Percentiles rank a stretch among this genome's conserved stretches.
Conservation (phyloP, 805 yeast genomes). For the Yamadazyma sp. region DNA sequence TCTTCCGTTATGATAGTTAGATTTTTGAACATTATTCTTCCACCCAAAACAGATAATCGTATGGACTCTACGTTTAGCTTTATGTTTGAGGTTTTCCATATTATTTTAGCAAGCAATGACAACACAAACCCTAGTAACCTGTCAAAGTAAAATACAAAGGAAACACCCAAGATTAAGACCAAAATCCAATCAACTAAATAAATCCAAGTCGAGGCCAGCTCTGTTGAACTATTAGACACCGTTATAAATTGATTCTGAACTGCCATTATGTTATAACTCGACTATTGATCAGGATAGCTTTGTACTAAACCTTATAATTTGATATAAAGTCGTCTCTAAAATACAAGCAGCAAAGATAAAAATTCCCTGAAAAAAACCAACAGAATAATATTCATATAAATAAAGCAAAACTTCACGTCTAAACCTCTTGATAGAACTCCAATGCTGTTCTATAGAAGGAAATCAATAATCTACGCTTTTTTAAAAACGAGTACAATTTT, state of each 20-base stretch:
- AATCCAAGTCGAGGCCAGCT: slow-evolving; percentile 47
- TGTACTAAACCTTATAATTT: too few relatives aligned
- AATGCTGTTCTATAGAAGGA: too few relatives aligned
- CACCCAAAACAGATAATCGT: slow-evolving; percentile 77
- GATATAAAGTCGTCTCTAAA: too few relatives aligned
- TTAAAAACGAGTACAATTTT: too few relatives aligned
- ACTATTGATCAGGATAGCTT: too few relatives aligned
- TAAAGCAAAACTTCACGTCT: too few relatives aligned
- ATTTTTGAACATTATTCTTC: slow-evolving; percentile 76
- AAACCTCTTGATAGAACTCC: too few relatives aligned
- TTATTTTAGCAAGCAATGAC: slow-evolving; percentile 47
- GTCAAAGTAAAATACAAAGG: slow-evolving; percentile 73
- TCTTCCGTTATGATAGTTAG: slow-evolving; percentile 70
- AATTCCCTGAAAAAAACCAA: too few relatives aligned
- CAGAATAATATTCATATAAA: too few relatives aligned
- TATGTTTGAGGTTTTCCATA: slow-evolving; percentile 64
- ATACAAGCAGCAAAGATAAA: too few relatives aligned
- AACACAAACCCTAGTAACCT: slow-evolving; percentile 63
- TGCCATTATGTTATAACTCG: slow-evolving; percentile 19
- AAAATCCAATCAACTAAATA: slow-evolving; percentile 83
- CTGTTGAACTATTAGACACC: slow-evolving; percentile 19
- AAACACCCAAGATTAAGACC: slow-evolving; percentile 56
- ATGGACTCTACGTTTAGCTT: slow-evolving; percentile 69
- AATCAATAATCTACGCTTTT: too few relatives aligned
- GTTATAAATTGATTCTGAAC: slow-evolving; percentile 24